phyloP scores from a whole-genome alignment of 2,329 filamentous ascomycete species.

The Stachybotrys elegans region DNA sequence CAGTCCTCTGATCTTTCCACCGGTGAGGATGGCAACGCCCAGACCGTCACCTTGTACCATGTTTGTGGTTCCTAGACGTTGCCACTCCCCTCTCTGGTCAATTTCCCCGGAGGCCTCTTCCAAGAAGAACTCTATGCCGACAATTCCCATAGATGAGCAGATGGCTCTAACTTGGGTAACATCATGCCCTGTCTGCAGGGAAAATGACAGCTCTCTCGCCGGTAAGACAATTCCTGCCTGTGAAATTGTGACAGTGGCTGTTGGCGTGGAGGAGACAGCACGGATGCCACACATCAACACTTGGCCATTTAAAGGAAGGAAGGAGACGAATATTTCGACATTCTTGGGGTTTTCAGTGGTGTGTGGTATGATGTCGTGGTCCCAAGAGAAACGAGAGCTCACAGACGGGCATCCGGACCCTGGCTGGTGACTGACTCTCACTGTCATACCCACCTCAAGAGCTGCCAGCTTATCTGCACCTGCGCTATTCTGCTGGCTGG shows the following conservation, averaged over 20 bases:
- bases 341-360: not conserved
- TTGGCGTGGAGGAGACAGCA: not conserved
- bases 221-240: not conserved
- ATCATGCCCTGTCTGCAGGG: not conserved
- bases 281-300: not conserved
- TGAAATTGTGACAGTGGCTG: not conserved
- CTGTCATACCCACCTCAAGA: not conserved
- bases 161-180: not conserved
- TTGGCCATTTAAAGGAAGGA: not conserved
- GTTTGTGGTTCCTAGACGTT: not conserved
- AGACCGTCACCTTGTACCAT: not conserved
- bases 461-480: not conserved
- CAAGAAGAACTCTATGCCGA: not conserved
- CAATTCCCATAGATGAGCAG: not conserved
- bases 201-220: not conserved
- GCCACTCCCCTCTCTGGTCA: not conserved
- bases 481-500: not conserved
- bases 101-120: not conserved
- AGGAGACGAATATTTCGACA: not conserved
- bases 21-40: not conserved
- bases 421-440: not conserved
- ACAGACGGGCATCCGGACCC: not conserved
- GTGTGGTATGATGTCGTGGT: not conserved
- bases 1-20: not conserved
- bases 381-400: not conserved